Evolutionary conservation across 441 rosid species (phyloP).

Genomic region (Raphanus hybrid): DNA sequence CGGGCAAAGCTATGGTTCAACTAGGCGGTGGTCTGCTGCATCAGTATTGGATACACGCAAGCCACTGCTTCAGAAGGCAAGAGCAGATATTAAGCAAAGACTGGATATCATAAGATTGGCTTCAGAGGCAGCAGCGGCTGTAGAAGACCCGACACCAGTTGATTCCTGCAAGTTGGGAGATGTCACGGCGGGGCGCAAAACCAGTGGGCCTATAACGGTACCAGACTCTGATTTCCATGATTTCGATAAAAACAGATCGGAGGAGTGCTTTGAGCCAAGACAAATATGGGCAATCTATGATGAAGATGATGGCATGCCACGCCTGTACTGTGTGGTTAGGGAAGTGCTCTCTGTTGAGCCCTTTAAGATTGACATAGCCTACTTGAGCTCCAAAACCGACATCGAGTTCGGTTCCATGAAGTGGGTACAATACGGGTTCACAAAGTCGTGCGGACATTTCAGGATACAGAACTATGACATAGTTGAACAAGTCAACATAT

Average conservation of each 20-base stretch:
- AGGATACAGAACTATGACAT: constrained; percentile 82
- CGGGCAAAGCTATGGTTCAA: constrained; percentile 51
- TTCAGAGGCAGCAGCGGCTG: constrained; percentile 48
- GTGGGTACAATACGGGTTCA: constrained; percentile 67
- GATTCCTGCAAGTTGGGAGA: constrained; percentile 43
- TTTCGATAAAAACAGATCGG: constrained; percentile 89
- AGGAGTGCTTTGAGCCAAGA: constrained; percentile 94
- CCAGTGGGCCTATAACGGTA: constrained; percentile 66
- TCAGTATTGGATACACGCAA: constrained; percentile 86
- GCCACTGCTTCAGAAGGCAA: constrained; percentile 80
- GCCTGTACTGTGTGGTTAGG: constrained; percentile 83
- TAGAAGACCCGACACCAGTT: constrained; percentile 40
- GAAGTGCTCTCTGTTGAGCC: constrained; percentile 84
- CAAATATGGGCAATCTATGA: constrained; percentile 98
- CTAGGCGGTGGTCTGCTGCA: constrained; percentile 55
- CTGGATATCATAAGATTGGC: constrained; percentile 65
- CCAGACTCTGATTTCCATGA: constrained; percentile 98
- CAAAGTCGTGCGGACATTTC: constrained; percentile 96
- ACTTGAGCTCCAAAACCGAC: constrained; percentile 91
- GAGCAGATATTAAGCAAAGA: constrained; percentile 65
- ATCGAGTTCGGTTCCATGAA: constrained; percentile 83
- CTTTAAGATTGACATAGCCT: constrained; percentile 84
- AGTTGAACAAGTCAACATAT: constrained; percentile 88
- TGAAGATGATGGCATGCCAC: constrained; percentile 99
- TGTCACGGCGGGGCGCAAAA: constrained; percentile 44